phyloP scores from a whole-genome alignment of 2,329 filamentous ascomycete genomes.

The Colletotrichum coccodes region DNA sequence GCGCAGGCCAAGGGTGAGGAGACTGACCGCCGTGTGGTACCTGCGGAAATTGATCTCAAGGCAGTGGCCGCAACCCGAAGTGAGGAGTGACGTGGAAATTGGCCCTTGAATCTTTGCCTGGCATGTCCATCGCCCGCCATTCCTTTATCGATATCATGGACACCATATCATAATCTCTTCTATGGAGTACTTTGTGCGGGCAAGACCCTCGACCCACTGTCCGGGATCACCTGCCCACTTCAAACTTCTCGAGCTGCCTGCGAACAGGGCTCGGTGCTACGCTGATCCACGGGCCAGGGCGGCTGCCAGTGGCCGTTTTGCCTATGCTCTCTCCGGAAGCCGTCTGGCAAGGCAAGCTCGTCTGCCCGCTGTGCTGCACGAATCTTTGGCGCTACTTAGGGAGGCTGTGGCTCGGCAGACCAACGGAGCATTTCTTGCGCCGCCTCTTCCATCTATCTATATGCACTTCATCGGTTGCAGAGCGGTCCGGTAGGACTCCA shows the following conservation, averaged over 20 bases:
- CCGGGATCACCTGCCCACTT: conserved; percentile 20
- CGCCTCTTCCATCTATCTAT: background rate
- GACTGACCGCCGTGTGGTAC: background rate
- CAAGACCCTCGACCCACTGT: background rate
- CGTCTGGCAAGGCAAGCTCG: background rate
- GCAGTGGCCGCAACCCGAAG: background rate
- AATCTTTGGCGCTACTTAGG: background rate
- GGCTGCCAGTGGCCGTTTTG: background rate
- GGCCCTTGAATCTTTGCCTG: conserved; percentile 6
- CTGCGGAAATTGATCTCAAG: background rate
- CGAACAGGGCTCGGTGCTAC: conserved; percentile 11
- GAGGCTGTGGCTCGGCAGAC: background rate
- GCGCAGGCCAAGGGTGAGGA: background rate
- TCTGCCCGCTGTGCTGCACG: background rate
- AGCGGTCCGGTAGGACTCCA: no score
- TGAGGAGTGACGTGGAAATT: conserved; percentile 22
- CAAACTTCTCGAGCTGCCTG: conserved; percentile 26
- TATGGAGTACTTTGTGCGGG: conserved; percentile 1
- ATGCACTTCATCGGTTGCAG: background rate
- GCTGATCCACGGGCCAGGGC: background rate
- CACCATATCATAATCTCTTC: background rate
- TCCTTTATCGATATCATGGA: conserved; percentile 13
- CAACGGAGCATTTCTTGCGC: conserved; percentile 10
- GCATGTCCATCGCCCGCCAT: background rate
- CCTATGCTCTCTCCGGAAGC: background rate